Percentiles rank a stretch among this genome's conserved stretches.
These are phyloP conservation scores for Arthrobotrys pseudoclavata DNA, from an alignment of 2,329 filamentous ascomycete genomes.

Conservation along the genomic window DNA sequence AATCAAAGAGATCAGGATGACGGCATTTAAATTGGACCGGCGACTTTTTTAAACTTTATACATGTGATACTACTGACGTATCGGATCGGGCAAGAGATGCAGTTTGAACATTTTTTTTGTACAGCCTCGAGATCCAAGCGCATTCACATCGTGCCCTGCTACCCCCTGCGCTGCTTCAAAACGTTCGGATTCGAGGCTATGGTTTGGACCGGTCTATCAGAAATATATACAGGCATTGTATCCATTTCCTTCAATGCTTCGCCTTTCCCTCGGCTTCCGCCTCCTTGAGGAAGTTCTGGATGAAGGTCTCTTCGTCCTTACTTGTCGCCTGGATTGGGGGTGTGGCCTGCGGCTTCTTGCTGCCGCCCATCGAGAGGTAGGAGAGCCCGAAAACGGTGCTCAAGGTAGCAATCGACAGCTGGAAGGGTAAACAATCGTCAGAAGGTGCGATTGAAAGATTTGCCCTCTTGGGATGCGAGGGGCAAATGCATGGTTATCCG, in stretches of 20 bases:
- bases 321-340: conserved; percentile 62
- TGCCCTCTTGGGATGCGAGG: not conserved
- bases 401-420: conserved; percentile 63
- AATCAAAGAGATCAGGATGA: not conserved
- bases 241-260: conserved; percentile 58
- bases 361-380: conserved; percentile 47
- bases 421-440: not conserved
- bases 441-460: not conserved
- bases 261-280: conserved; percentile 62
- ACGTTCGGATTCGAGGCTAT: not conserved
- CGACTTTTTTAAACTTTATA: conserved; percentile 14
- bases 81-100: conserved; percentile 24
- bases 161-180: not conserved
- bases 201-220: conserved; percentile 7
- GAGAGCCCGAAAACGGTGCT: conserved; percentile 54
- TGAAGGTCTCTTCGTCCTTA: conserved; percentile 63
- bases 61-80: conserved; percentile 4
- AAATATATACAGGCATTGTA: conserved; percentile 30
- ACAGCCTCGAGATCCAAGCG: conserved; percentile 3
- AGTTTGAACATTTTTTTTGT: conserved; percentile 15
- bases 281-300: conserved; percentile 63
- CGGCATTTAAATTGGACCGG: conserved; percentile 2
- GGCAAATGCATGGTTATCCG: not conserved
- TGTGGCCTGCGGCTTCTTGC: conserved; percentile 61
- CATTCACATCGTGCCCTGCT: not conserved